phyloP scores from a whole-genome alignment of 345 rosid genomes.

The Adansonia digitata region DNA sequence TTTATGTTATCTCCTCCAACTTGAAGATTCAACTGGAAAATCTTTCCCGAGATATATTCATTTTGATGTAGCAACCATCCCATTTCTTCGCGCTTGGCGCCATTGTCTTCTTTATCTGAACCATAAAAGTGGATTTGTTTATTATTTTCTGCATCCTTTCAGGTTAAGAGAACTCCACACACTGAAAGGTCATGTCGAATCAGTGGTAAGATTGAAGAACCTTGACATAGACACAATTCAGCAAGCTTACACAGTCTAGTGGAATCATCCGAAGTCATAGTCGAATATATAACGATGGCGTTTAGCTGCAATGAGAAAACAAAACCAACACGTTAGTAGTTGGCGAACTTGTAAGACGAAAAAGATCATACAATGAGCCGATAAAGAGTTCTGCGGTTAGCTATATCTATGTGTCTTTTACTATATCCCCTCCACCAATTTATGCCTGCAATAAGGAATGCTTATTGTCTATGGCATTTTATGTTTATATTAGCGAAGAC shows the following conservation, averaged over 20 bases:
- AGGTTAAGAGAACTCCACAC: conserved; percentile 95
- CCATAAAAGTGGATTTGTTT: background rate
- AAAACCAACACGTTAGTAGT: background rate
- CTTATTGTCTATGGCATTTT: conserved; percentile 11
- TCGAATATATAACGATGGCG: no score
- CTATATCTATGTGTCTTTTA: background rate
- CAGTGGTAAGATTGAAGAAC: conserved; percentile 88
- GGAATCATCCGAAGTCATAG: background rate
- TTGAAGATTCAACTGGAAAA: background rate
- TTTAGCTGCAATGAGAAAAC: background rate
- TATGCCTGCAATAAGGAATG: conserved; percentile 1
- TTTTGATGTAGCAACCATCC: background rate
- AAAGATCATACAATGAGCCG: background rate
- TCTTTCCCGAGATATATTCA: background rate
- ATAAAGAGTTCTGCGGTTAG: conserved; percentile 1
- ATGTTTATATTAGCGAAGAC: conserved; percentile 17
- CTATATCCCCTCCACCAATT: background rate
- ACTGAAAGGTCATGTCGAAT: conserved; percentile 94
- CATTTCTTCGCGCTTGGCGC: background rate
- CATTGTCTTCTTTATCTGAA: background rate
- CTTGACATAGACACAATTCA: conserved; percentile 96
- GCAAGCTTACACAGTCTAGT: conserved; percentile 89
- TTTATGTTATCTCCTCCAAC: background rate
- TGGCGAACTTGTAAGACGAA: background rate
- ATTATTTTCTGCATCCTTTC: conserved; percentile 10